Evolutionary conservation across 306 rosid genomes (phyloP), one percentile per base, ranked within the genome.

Genomic region (Oemleria cerasiformis): DNA sequence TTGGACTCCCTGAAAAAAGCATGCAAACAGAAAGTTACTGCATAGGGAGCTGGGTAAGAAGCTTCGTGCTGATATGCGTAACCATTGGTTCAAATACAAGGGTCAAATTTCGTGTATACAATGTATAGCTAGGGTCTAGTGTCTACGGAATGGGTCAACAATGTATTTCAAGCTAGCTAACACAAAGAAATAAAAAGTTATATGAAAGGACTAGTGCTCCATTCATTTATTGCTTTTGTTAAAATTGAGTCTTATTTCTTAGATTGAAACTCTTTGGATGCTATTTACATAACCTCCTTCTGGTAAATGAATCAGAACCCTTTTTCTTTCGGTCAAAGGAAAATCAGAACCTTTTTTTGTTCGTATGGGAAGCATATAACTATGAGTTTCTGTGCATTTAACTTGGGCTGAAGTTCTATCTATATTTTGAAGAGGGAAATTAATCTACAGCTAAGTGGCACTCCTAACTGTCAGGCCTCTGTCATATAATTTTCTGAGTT

Each of bases 41-140:
- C 62, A 7, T 50, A n/a, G 36, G 61, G 19, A 68, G 49, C 42
- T 67, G 72, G 60, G 30, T 15, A 40, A 20, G 72, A 9, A 16
- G 43, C 19, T 48, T 67, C 71, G 16, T 4, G 56, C 55, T 25
- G 56, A 50, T 0, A 7, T 36, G 50, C 36, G 34, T 19, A 56
- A 21, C n/a, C 25, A 54, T 21, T 11, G 13, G 21, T 42, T 16
- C 55, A 23, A 4, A 70, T 42, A 17, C 43, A 5, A 15, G 43
- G 47, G 42, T 15, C 65, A 14, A 25, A 23, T 55, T 57, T 23
- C 23, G 42, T 41, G 55, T 56, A 56, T 39, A 70, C 48, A 14
- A 11, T 56, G 54, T 70, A 70, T 43, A 70, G 41, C 39, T 57
- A 5, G 0, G 62, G 62, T 21, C 38, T 57, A 25, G 62, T 58